These are phyloP conservation scores for Russula sp. DNA, from an alignment of 768 basidiomycete species.

Conservation along the genomic window DNA sequence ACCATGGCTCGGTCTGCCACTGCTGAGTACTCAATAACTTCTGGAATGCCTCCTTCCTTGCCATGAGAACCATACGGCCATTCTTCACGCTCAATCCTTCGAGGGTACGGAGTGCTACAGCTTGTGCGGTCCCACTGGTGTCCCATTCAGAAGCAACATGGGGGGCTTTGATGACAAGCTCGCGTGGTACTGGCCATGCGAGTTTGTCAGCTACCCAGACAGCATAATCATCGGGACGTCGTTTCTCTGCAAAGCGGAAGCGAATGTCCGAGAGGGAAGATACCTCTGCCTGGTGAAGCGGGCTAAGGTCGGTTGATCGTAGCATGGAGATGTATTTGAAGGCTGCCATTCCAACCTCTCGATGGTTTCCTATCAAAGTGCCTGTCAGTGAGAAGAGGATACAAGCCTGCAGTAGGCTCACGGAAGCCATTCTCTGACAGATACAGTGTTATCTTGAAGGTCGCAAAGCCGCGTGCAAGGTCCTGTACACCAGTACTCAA, in stretches of 20 bases:
- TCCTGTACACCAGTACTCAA: slow-evolving; percentile 63
- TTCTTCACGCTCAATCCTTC: slow-evolving; percentile 49
- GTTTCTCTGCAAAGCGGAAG: slow-evolving; percentile 86
- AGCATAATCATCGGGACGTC: slow-evolving; percentile 71
- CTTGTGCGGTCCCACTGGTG: slow-evolving; percentile 35
- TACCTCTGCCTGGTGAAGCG: slow-evolving; percentile 72
- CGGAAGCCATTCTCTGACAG: slow-evolving; percentile 83
- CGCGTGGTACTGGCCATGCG: slow-evolving; percentile 74
- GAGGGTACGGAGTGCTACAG: slow-evolving; percentile 54
- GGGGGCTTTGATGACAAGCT: slow-evolving; percentile 64
- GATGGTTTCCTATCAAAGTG: slow-evolving; percentile 56
- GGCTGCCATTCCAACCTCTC: slow-evolving; percentile 54
- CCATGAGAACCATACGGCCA: slow-evolving; percentile 70
- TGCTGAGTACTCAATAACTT: slow-evolving; percentile 38
- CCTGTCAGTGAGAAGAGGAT: slow-evolving; percentile 5
- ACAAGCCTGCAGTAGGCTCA: slow-evolving; percentile 33
- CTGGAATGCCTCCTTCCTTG: slow-evolving; percentile 55
- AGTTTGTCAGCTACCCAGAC: slow-evolving; percentile 67
- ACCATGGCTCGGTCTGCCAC: slow-evolving; percentile 85
- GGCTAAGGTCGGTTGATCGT: slow-evolving; percentile 49
- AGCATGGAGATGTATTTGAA: slow-evolving; percentile 78
- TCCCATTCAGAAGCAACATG: slow-evolving; percentile 72
- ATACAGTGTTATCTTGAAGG: slow-evolving; percentile 78
- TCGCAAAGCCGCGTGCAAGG: slow-evolving; percentile 76
- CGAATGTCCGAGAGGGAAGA: slow-evolving; percentile 60